Evolutionary conservation across 2,329 filamentous ascomycete genomes (phyloP), one percentile per base, ranked within the genome.

Genomic region (Alternaria ethzedia): DNA sequence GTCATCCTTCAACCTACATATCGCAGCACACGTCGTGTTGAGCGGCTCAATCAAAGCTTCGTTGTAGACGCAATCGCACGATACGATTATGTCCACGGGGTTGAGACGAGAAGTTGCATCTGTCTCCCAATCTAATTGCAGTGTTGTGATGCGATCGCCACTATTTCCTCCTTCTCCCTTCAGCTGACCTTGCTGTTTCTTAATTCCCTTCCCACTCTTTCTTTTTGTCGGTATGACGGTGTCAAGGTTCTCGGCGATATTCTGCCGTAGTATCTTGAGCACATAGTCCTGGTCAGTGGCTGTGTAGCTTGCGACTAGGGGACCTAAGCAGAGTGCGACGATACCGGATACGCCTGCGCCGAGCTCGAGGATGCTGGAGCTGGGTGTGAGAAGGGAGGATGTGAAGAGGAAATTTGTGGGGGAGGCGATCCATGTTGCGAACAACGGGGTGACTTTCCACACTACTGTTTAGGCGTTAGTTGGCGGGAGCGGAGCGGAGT

Each of bases 51-150:
- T 88, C 4, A 98, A 86, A 3, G 91, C 88, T 69, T 97, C 92
- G 80, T 98, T 99, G 83, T 96, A 99, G 70, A 99, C 91, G 79
- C 94, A 97, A 79, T 99, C 96, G 75, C 93, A 97, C 5, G 94
- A 93, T 36, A 98, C 78, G 11, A 98, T 83, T 13, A 89, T 81
- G 73, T 96, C 91, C 69, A 96, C 86, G 64, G 88, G 86, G 0
- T 85, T 83, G 8, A 83, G 70, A 5, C 75, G 73, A 1, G 73
- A 69, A 2, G 86, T 77, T 50, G 82, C 80, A 69, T 87, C 84
- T 2, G 78, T 78, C 76, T 98, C 94, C 96, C 96, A 99, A 80
- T 99, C 95, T 1, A 97, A 83, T 8, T 61, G 49, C n/a, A 59
- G n/a, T 11, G 62, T 47, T 26, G 32, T 56, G 26, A 72, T 72